Percentiles rank a stretch among this genome's conserved stretches.
These are phyloP conservation scores for Talaromyces marneffei DNA, from an alignment of 2,329 filamentous ascomycete genomes.

Conservation along the genomic window DNA sequence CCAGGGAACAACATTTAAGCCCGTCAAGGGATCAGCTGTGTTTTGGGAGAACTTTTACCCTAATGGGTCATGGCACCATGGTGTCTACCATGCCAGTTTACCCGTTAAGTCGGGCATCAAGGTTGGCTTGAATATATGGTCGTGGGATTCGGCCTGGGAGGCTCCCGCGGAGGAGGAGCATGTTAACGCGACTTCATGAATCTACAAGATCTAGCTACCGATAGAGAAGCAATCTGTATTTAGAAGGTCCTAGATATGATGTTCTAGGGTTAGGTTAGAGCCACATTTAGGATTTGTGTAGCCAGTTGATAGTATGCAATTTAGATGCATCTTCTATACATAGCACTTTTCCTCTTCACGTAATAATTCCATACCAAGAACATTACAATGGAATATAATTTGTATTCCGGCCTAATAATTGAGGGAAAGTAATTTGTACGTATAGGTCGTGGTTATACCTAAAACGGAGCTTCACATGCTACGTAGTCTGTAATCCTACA, in stretches of 20 bases:
- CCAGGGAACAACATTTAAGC: neutral
- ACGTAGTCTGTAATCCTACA: neutral
- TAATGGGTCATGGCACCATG: neutral
- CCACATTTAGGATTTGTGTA: neutral
- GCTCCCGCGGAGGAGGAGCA: neutral
- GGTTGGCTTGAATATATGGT: neutral
- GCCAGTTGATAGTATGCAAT: neutral
- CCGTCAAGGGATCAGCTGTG: constrained; percentile 8
- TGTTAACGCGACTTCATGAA: neutral
- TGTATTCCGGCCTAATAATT: neutral
- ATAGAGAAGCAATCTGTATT: neutral
- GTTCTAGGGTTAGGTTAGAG: neutral
- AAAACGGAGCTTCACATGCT: neutral
- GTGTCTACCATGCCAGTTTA: neutral
- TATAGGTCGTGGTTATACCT: neutral
- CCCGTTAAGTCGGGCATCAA: neutral
- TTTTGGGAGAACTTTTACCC: neutral
- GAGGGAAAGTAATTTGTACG: neutral
- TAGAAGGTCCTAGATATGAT: neutral
- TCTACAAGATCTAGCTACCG: neutral
- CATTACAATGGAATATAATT: too few species aligned
- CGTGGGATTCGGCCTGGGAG: neutral
- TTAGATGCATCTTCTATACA: neutral
- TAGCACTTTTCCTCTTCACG: neutral
- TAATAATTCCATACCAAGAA: neutral